phyloP scores from a whole-genome alignment of 1,139 yeast species.

The Candida mesenterica region DNA sequence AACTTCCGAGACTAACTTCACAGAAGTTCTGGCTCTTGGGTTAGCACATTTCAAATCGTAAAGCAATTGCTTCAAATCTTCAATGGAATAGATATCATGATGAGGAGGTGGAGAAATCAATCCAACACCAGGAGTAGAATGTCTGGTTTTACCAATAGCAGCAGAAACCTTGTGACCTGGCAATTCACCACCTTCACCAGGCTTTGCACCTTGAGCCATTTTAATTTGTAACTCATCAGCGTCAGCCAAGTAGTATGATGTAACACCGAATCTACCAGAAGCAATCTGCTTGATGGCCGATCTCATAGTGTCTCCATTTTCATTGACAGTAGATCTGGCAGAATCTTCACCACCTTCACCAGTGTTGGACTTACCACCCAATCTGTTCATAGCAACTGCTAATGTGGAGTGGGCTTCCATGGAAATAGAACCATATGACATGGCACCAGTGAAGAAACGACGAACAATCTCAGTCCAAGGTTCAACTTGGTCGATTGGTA shows the following conservation, averaged over 20 bases:
- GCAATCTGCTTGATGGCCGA: conserved; percentile 98
- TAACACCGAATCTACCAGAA: conserved; percentile 97
- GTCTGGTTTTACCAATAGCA: conserved; percentile 91
- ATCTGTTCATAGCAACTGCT: conserved; percentile 97
- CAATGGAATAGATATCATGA: conserved; percentile 97
- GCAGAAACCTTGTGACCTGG: conserved; percentile 93
- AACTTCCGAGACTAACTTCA: conserved; percentile 93
- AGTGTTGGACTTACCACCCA: conserved; percentile 96
- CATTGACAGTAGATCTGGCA: conserved; percentile 76
- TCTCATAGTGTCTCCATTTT: conserved; percentile 95
- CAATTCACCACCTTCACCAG: conserved; percentile 99
- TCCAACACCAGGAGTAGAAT: conserved; percentile 96
- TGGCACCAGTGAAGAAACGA: conserved; percentile 97
- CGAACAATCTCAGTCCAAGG: conserved; percentile 99
- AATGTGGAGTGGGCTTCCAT: conserved; percentile 97
- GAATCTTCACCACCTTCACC: conserved; percentile 99
- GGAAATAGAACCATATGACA: conserved; percentile 98
- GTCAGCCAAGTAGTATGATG: conserved; percentile 89
- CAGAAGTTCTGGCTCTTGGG: conserved; percentile 96
- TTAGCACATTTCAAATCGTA: conserved; percentile 96
- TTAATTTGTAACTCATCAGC: conserved; percentile 97
- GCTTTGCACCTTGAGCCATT: conserved; percentile 99
- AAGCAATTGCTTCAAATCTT: conserved; percentile 93
- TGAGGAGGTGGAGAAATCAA: conserved; percentile 98
- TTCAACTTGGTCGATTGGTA: conserved; percentile 96